Base-by-base conservation (phyloP, 2,329 filamentous ascomycete species). In the Podosphaera xanthii region DNA sequence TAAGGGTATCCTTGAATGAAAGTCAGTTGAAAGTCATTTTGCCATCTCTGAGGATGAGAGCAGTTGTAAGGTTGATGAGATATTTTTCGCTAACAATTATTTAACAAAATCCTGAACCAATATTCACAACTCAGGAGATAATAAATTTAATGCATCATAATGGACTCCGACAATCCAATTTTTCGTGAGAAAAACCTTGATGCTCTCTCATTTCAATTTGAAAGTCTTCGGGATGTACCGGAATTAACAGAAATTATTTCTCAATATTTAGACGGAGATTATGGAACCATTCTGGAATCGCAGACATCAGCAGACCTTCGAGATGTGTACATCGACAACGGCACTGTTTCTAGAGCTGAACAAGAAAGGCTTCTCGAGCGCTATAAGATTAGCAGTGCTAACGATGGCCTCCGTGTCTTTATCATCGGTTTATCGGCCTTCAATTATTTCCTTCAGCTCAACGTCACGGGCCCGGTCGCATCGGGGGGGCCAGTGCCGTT, bases 381-480 rank as follows among this genome's bases (percentile, higher is more conserved):
- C 9, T 57, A 56, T 5, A 44, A 57, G 5, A 52, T 60, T 31
- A 49, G n/a, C 7, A 48, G 31, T 34, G 57, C 61, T 4, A 58
- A 60, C 22, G 61, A 59, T 10, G 58, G 60, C 12, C 59, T 65
- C 1, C 59, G 62, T 12, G 64, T 67, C 14, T 62, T 70, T 6
- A 60, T 69, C 48, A 62, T 85, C 40, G 86, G 81, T 8, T 72
- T 87, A 55, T 82, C 84, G 0, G 79, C 84, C 1, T 75, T 95
- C 9, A 78, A 87, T 67, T 80, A 83, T 9, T 96, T 95, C 68
- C 71, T 95, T 14, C 90, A 96, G 69, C 81, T 82, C 0, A 95
- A 88, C 68, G 86, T 94, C 59, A 95, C 90, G 2, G 90, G 90
- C 0, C 90, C 90, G 0, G 83, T 88, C 0, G 73, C 94, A n/a